These are phyloP conservation scores for Claviceps purpurea DNA, from an alignment of 2,329 filamentous ascomycete genomes.

Conservation along the genomic window DNA sequence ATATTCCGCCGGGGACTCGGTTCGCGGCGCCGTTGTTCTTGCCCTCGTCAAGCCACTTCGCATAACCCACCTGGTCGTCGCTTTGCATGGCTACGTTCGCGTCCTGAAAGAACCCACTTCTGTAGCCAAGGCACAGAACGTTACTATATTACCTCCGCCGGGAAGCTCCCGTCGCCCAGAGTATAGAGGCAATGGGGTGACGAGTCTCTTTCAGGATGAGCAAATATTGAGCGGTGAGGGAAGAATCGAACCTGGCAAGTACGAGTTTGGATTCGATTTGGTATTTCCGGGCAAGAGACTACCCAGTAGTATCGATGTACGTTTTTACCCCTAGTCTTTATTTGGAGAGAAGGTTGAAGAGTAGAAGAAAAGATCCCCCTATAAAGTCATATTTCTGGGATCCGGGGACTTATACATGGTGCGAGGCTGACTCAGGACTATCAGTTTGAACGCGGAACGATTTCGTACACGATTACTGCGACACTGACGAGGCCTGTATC, in stretches of 20 bases:
- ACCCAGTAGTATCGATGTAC: constrained; percentile 90
- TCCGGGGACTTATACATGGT: too few relatives aligned
- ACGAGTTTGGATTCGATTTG: constrained; percentile 68
- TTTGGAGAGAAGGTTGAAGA: too few relatives aligned
- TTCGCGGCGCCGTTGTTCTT: constrained; percentile 59
- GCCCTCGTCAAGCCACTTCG: constrained; percentile 61
- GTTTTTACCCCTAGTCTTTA: constrained; percentile 18
- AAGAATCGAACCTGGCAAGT: constrained; percentile 57
- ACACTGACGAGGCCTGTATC: constrained; percentile 81
- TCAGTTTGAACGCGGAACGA: constrained; percentile 88
- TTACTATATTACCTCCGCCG: constrained; percentile 27
- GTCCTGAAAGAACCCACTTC: constrained; percentile 59
- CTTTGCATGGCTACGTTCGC: constrained; percentile 65
- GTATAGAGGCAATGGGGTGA: constrained; percentile 65
- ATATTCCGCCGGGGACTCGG: constrained; percentile 61
- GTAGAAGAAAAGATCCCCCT: too few relatives aligned
- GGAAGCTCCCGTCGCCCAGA: constrained; percentile 28
- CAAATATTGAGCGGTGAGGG: constrained; percentile 68
- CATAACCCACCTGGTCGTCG: constrained; percentile 68
- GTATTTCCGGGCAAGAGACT: constrained; percentile 55
- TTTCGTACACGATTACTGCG: constrained; percentile 81
- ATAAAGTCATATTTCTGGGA: too few relatives aligned
- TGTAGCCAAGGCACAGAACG: constrained; percentile 35
- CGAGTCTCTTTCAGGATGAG: constrained; percentile 74
- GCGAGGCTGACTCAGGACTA: not conserved